Percentiles rank a stretch among this genome's conserved stretches.
Evolutionary conservation across 805 yeast genomes (phyloP).

Genomic region (Lipomyces sp.): DNA sequence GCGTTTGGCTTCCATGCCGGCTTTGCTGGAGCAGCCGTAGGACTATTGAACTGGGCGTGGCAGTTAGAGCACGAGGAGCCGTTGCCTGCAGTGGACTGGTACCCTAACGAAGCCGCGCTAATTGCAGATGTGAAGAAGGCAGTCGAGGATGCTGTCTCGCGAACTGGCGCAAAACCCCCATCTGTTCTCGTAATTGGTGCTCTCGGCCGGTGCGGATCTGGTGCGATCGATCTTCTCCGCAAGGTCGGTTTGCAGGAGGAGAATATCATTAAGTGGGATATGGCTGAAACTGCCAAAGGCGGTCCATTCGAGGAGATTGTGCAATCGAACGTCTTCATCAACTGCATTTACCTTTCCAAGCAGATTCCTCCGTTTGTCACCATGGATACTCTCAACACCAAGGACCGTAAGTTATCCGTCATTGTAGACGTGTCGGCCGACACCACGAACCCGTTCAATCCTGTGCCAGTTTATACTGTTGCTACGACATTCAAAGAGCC

Average conservation of each 20-base stretch:
- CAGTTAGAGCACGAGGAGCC: constrained; percentile 77
- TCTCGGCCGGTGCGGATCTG: constrained; percentile 97
- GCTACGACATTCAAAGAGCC: constrained; percentile 93
- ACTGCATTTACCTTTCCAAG: constrained; percentile 91
- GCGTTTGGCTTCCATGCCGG: constrained; percentile 99
- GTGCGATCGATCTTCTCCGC: constrained; percentile 83
- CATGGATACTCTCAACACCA: constrained; percentile 64
- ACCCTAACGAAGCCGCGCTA: constrained; percentile 75
- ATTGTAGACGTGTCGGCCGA: constrained; percentile 98
- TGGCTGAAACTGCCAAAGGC: constrained; percentile 93
- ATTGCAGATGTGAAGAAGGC: constrained; percentile 65
- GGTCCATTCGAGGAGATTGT: constrained; percentile 97
- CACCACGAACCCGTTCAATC: constrained; percentile 98
- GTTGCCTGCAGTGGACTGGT: constrained; percentile 80
- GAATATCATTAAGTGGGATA: constrained; percentile 91
- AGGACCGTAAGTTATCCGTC: constrained; percentile 78
- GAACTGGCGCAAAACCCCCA: constrained; percentile 62
- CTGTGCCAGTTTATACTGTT: constrained; percentile 88
- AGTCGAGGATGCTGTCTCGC: constrained; percentile 42
- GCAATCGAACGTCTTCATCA: constrained; percentile 84
- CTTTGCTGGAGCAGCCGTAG: constrained; percentile 99
- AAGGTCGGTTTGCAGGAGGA: constrained; percentile 87
- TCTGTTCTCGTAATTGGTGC: constrained; percentile 90
- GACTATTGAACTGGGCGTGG: constrained; percentile 91
- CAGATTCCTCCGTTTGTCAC: constrained; percentile 93